Conservation (phyloP, 306 rosid species). For the Glycyrrhiza uralensis region DNA sequence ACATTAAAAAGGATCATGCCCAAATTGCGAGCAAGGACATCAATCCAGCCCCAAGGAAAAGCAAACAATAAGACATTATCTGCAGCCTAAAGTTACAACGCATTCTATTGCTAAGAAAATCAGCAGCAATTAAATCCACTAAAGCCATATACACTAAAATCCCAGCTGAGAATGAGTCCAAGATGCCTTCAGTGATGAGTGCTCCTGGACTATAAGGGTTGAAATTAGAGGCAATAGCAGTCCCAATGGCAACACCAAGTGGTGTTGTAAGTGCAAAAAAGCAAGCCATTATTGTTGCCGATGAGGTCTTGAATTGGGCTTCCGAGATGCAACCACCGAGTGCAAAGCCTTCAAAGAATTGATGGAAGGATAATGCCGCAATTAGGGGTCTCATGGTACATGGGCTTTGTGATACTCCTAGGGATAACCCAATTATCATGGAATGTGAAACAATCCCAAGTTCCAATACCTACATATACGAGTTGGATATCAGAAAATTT, state of each 20-base stretch:
- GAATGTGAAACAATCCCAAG: slow-evolving; percentile 97
- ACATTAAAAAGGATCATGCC: slow-evolving; percentile 47
- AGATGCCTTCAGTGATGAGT: slow-evolving; percentile 64
- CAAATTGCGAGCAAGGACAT: slow-evolving; percentile 88
- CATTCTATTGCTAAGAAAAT: slow-evolving; percentile 85
- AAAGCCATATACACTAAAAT: slow-evolving; percentile 90
- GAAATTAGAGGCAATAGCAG: slow-evolving; percentile 49
- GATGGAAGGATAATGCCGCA: slow-evolving; percentile 84
- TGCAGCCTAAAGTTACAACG: slow-evolving; percentile 76
- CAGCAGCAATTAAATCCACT: slow-evolving; percentile 93
- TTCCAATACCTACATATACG: slow-evolving; percentile 62
- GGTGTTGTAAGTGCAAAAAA: slow-evolving; percentile 85
- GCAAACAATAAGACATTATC: slow-evolving; percentile 57
- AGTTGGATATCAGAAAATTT: not conserved
- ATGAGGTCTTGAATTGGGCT: slow-evolving; percentile 65
- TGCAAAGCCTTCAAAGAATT: slow-evolving; percentile 97
- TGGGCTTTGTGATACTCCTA: slow-evolving; percentile 92
- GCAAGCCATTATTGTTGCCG: slow-evolving; percentile 68
- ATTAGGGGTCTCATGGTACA: slow-evolving; percentile 83
- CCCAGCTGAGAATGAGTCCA: slow-evolving; percentile 85
- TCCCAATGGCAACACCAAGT: slow-evolving; percentile 64
- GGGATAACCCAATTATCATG: slow-evolving; percentile 78
- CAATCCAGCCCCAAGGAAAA: slow-evolving; percentile 85
- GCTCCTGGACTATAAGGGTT: slow-evolving; percentile 77
- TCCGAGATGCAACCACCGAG: slow-evolving; percentile 95